Base-by-base conservation (phyloP, 192 early-diverging fungal genomes). In the Rhizoclosmatium sp. region DNA sequence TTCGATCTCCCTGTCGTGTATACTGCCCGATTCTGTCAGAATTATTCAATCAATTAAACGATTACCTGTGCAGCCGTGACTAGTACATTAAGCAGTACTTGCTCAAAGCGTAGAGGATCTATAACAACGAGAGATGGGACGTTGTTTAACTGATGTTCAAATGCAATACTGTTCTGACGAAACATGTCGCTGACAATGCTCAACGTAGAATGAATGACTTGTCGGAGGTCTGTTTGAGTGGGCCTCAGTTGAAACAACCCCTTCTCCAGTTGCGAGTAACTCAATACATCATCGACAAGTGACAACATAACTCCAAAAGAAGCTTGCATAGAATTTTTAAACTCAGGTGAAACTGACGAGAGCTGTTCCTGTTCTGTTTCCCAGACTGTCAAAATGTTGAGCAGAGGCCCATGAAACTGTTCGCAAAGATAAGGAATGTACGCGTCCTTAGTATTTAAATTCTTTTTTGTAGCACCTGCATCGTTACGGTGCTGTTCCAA, bases 341-440 rank as follows among this genome's bases (percentile, higher is more conserved):
- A n/a, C 21, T 69, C 67, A 14, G 23, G 9, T 9, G 42, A 47
- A 0, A 16, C 5, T 47, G 39, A 31, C 0, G n/a, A 4, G 0
- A 31, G 23, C 19, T 39, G 49, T 45, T 14, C 12, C 19, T 4
- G 12, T 69, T 69, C 40, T 14, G 16, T 10, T 39, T 76, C 75
- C 41, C 61, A 76, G 4, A n/a, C 23, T 21, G 44, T 31, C 49
- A 67, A 4, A 47, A 76, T 51, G n/a, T 31, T 44, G 2, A 76
- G 45, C 75, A 66, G 19, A n/a, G 75, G 65, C 41, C 23, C 9
- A 54, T 76, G 75, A 42, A 76, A 76, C 64, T 76, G 75, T 31
- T 65, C 64, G 40, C 75, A 76, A 14, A 76, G 31, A 31, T 51
- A 49, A 16, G 49, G 42, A 41, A 76, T 39, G 44, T 76, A 76